These are phyloP conservation scores for Casuarina glauca DNA, from an alignment of 306 rosid species.

Conservation along the genomic window DNA sequence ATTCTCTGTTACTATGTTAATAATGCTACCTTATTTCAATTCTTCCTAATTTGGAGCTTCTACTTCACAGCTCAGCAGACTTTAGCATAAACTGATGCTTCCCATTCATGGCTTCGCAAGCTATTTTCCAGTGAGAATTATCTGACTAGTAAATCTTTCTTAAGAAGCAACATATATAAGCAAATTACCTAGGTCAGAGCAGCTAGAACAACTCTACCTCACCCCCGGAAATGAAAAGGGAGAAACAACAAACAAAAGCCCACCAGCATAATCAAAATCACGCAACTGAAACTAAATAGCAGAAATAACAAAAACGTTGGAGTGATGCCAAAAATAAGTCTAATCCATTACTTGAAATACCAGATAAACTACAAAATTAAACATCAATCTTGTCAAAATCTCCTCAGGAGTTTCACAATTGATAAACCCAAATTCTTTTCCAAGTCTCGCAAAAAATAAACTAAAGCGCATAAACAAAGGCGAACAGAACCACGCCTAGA, in stretches of 20 bases:
- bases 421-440: conserved; percentile 20
- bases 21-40: no score
- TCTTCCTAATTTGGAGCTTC: no score
- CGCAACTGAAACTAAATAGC: not conserved
- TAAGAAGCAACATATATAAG: no score
- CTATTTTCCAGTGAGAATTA: no score
- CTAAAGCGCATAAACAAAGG: not conserved
- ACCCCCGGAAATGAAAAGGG: not conserved
- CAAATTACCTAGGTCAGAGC: no score
- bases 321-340: conserved; percentile 4
- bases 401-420: conserved; percentile 8
- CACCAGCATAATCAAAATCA: not conserved
- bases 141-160: no score
- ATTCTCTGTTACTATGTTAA: no score
- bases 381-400: conserved; percentile 15
- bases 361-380: not conserved
- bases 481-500: conserved; percentile 24
- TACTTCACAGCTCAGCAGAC: no score
- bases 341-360: conserved; percentile 10
- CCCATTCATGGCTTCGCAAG: no score
- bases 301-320: not conserved
- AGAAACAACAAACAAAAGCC: not conserved
- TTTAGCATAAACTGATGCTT: no score
- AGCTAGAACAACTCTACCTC: not conserved
- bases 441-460: not conserved